A percentile compares a stretch with the other conserved stretches of the same genome.
Evolutionary conservation across 2,329 filamentous ascomycete genomes (phyloP).

Genomic region (Arthrobotrys megalospora): DNA sequence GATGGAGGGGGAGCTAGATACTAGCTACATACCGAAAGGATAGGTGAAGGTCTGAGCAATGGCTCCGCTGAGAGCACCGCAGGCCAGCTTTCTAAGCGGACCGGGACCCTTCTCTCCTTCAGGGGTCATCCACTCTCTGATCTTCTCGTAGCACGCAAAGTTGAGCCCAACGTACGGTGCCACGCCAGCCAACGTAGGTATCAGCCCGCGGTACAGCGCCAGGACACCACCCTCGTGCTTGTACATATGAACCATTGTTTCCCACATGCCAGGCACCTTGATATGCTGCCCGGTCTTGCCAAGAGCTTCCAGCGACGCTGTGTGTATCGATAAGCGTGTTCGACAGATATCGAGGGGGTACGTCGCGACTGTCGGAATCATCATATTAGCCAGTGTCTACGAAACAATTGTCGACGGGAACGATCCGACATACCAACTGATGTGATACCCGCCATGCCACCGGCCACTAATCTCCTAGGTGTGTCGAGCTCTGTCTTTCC

Average conservation of each 20-base stretch:
- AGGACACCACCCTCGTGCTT: constrained; percentile 86
- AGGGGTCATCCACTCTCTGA: constrained; percentile 85
- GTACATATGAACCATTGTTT: constrained; percentile 86
- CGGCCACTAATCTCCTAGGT: constrained; percentile 84
- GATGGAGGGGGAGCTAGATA: constrained; percentile 18
- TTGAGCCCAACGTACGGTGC: constrained; percentile 95
- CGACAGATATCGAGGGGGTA: constrained; percentile 98
- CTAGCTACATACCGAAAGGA: constrained; percentile 81
- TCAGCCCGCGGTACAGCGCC: constrained; percentile 92
- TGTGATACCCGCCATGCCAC: constrained; percentile 91
- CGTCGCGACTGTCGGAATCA: constrained; percentile 70
- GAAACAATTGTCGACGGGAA: background rate
- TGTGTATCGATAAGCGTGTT: constrained; percentile 94
- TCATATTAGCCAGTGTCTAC: background rate
- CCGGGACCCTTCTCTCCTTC: constrained; percentile 89
- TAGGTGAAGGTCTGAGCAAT: constrained; percentile 98
- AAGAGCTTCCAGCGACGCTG: constrained; percentile 90
- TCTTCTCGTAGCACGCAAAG: constrained; percentile 97
- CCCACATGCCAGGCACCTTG: constrained; percentile 92
- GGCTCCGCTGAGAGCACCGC: constrained; percentile 93
- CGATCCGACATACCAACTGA: constrained; percentile 74
- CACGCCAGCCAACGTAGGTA: constrained; percentile 94
- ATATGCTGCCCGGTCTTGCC: constrained; percentile 72
- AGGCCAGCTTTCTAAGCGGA: constrained; percentile 83
- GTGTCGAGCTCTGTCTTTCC: constrained; percentile 67